phyloP scores from a whole-genome alignment of 495 filamentous ascomycete genomes.

The Parmelia sp. region DNA sequence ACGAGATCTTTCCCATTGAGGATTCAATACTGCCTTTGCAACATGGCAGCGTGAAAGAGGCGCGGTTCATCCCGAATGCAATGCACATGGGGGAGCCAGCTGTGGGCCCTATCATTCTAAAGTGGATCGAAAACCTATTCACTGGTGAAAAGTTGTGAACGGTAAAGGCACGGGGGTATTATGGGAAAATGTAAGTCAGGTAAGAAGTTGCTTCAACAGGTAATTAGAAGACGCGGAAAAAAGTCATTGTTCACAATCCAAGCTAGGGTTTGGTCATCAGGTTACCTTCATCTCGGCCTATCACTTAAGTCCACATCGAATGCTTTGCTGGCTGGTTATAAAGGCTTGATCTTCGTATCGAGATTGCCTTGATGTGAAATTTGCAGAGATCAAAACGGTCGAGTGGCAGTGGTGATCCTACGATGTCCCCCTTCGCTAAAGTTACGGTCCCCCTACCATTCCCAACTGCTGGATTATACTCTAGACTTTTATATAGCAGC shows the following conservation, averaged over 20 bases:
- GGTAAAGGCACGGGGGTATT: not conserved
- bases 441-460: too few relatives aligned
- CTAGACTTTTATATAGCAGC: not conserved
- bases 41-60: slow-evolving; percentile 69
- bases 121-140: slow-evolving; percentile 3
- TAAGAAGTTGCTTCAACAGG: not conserved
- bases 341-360: not conserved
- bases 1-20: slow-evolving; percentile 72
- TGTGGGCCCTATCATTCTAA: not conserved
- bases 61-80: slow-evolving; percentile 28
- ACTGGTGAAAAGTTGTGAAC: not conserved
- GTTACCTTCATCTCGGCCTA: not conserved
- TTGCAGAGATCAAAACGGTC: too few relatives aligned
- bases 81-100: slow-evolving; percentile 15
- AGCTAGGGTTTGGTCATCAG: not conserved
- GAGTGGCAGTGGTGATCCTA: too few relatives aligned
- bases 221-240: not conserved
- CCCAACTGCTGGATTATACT: too few relatives aligned
- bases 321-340: too few relatives aligned
- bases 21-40: slow-evolving; percentile 63
- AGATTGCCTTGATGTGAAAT: not conserved
- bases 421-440: too few relatives aligned
- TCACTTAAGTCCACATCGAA: not conserved
- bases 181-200: not conserved
- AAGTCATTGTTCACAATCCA: not conserved